phyloP scores from a whole-genome alignment of 1,139 yeast genomes.

The Arxiozyma slooffiae region DNA sequence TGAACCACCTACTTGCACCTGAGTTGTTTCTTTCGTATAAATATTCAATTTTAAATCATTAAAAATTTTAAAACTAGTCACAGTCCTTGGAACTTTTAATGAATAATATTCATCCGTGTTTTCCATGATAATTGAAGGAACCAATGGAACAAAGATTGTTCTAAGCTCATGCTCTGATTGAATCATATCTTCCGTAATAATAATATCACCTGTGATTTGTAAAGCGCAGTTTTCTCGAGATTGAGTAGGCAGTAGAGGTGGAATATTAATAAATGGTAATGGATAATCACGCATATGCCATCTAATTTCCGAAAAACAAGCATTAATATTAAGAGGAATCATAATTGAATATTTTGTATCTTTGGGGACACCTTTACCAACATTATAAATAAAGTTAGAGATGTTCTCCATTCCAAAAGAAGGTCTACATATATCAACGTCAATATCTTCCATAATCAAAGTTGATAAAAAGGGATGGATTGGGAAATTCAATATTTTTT shows the following conservation, averaged over 20 bases:
- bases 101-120: slow-evolving; percentile 43
- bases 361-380: slow-evolving; percentile 77
- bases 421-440: slow-evolving; percentile 46
- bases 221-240: slow-evolving; percentile 27
- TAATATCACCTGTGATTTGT: slow-evolving; percentile 41
- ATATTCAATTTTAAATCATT: slow-evolving; percentile 51
- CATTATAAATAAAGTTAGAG: slow-evolving; percentile 51
- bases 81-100: slow-evolving; percentile 61
- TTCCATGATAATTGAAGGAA: slow-evolving; percentile 34
- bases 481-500: slow-evolving; percentile 48
- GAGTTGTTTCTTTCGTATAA: slow-evolving; percentile 49
- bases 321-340: slow-evolving; percentile 47
- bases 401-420: slow-evolving; percentile 44
- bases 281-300: slow-evolving; percentile 63
- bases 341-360: slow-evolving; percentile 59
- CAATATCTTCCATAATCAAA: slow-evolving; percentile 47
- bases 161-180: slow-evolving; percentile 43
- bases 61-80: slow-evolving; percentile 65
- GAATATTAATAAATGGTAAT: slow-evolving; percentile 39
- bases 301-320: slow-evolving; percentile 45
- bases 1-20: slow-evolving; percentile 80
- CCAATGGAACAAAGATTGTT: slow-evolving; percentile 53
- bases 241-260: slow-evolving; percentile 33
- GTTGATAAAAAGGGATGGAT: slow-evolving; percentile 57
- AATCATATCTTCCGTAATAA: slow-evolving; percentile 46